phyloP scores from a whole-genome alignment of 768 basidiomycete species.

The Suillus paluster region DNA sequence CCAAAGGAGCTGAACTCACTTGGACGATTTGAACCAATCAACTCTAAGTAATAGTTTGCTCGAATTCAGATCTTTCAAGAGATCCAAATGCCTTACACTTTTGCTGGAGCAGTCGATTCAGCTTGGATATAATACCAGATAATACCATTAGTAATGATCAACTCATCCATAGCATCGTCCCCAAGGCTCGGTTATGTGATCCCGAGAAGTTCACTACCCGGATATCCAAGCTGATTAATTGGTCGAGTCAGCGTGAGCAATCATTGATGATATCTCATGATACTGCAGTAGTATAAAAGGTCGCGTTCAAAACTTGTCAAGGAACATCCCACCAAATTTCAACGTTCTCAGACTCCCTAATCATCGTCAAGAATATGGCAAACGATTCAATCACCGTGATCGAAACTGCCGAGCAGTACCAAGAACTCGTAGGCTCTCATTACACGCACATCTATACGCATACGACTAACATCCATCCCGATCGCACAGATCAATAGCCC shows the following conservation, averaged over 20 bases:
- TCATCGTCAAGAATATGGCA: background rate
- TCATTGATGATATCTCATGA: background rate
- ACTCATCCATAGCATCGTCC: too few species aligned
- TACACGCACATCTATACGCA: slow-evolving; percentile 11
- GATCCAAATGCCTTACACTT: too few species aligned
- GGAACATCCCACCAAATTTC: background rate
- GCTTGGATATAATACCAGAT: too few species aligned
- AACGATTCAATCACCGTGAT: background rate
- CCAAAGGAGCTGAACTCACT: too few species aligned
- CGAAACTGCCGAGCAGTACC: slow-evolving; percentile 10
- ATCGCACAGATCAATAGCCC: background rate
- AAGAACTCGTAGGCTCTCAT: slow-evolving; percentile 27
- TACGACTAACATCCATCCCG: background rate
- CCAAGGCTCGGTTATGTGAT: too few species aligned
- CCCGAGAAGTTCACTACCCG: background rate
- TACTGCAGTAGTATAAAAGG: background rate
- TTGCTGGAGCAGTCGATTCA: too few species aligned
- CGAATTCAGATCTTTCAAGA: too few species aligned
- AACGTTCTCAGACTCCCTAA: background rate
- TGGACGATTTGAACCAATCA: too few species aligned
- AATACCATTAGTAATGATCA: too few species aligned
- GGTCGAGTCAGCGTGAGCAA: too few species aligned
- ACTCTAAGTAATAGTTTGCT: too few species aligned
- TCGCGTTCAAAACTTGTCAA: background rate
- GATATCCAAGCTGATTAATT: too few species aligned